Evolutionary conservation across 805 yeast species (phyloP), one percentile per base, ranked within the genome.

Genomic region (Yarrowia keelungensis): DNA sequence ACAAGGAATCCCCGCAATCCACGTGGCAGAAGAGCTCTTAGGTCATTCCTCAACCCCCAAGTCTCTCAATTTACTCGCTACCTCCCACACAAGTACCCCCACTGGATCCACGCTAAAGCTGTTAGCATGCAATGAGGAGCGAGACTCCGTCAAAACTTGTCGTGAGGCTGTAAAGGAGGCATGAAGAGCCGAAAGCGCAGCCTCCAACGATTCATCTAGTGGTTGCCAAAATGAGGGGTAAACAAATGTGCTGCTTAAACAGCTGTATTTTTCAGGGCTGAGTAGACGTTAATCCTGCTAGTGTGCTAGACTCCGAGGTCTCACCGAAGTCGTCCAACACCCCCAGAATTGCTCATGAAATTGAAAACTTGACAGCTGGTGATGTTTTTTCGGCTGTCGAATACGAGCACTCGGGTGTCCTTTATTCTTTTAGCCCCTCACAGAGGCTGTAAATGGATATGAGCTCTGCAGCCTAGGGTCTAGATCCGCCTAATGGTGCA

Each of bases 391-490:
- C 9, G 26, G 14, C 8, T 11, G 14, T 11, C 11, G 3, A 11
- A 5, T 11, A 19, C 22, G n/a, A 16, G n/a, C 35, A 32, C 35
- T 49, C 53, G 36, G 38, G 36, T 26, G 53, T 50, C 16, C 39
- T 26, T 15, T 50, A 3, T 49, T 11, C 22, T 35, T 26, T 50
- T 50, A 50, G 54, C 54, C 54, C 54, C 54, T 11, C 54, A 32
- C 39, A 8, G 16, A 4, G 22, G 39, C 39, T 35, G 54, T 41
- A 46, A 22, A 5, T 50, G 8, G 22, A n/a, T 10, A 5, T 22
- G 38, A 26, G 38, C 53, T 49, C 53, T 50, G 54, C 41, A 50
- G 39, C 19, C 54, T 50, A 50, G 54, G 14, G 54, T 50, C 54
- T 50, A 50, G 54, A 35, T 9, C 53, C 15, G 39, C 10, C 54